Base-by-base conservation (phyloP, 1,284 basidiomycete genomes). In the Calocybe gambosa region DNA sequence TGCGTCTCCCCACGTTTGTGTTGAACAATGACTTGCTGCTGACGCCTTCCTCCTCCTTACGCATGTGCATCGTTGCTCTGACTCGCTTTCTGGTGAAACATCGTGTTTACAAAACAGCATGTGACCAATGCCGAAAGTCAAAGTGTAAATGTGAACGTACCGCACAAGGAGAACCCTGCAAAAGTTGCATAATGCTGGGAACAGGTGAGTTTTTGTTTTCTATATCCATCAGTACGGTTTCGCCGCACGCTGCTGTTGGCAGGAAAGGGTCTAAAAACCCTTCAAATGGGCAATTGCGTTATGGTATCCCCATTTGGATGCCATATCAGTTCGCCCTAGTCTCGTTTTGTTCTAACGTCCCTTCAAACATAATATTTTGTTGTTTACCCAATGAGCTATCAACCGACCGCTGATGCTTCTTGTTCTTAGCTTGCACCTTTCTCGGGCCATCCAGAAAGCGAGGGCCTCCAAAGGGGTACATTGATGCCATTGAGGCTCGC, bases 401-500 rank as follows among this genome's bases (percentile, higher is more conserved):
- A 1, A 19, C 36, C 16, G 15, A 7, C 10, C 15, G 36, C 16
- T 38, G 21, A 19, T n/a, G 21, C 46, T 25, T 50, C 37, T 6
- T 42, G 40, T 23, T 43, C 43, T 7, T 61, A 77, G 84, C 78
- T 38, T 92, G 89, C 59, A 92, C 88, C 0, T 92, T 87, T 62
- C 71, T 89, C 34, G 89, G 88, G 1, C 85, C 86, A 2, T 88
- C 82, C 8, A 76, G 85, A 52, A 91, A 91, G 61, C 80, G 86
- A 52, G 85, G 86, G 1, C 89, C 89, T 6, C 89, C 89, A 10
- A 90, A 89, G 59, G 90, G 90, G 1, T 93, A 93, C 69, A 92
- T 93, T 60, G 88, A 93, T 61, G 89, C 89, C 20, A 90, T 93
- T 57, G 89, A 93, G 63, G 86, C 86, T 9, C 79, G 89, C 9